Evolutionary conservation across 2,329 filamentous ascomycete genomes (phyloP).

Genomic region (Aspergillus sp.): DNA sequence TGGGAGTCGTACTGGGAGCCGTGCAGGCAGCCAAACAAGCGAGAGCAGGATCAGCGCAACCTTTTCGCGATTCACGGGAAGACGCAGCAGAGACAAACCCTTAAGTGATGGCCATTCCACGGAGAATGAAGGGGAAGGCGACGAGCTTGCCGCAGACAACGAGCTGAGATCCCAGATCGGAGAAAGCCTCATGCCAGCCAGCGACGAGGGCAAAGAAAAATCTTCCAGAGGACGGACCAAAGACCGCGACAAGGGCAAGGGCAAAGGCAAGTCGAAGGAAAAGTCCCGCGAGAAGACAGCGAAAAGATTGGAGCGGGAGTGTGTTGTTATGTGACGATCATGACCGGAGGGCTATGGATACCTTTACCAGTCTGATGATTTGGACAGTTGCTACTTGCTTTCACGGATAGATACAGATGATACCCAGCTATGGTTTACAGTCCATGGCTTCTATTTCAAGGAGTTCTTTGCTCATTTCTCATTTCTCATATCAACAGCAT

Average conservation of each 20-base stretch:
- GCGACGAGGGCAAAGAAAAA: constrained; percentile 19
- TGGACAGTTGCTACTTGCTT: background rate
- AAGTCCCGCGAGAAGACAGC: constrained; percentile 32
- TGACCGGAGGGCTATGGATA: background rate
- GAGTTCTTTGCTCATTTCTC: background rate
- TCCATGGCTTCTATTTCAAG: background rate
- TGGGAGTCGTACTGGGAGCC: constrained; percentile 31
- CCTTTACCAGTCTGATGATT: background rate
- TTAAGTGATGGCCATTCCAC: constrained; percentile 18
- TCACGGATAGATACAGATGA: background rate
- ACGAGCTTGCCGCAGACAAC: constrained; percentile 19
- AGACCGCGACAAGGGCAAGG: constrained; percentile 10
- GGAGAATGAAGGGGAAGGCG: constrained; percentile 14
- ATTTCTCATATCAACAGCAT: too few species aligned
- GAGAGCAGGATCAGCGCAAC: constrained; percentile 32
- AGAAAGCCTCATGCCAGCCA: constrained; percentile 8
- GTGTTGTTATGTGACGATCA: constrained; percentile 33
- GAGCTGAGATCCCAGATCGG: constrained; percentile 11
- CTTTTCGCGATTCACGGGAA: constrained; percentile 30
- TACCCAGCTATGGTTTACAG: constrained; percentile 5
- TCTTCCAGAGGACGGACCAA: constrained; percentile 15
- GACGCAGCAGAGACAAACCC: constrained; percentile 27
- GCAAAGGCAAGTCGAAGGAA: constrained; percentile 26
- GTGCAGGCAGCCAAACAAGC: constrained; percentile 29
- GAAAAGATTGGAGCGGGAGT: constrained; percentile 38